Percentiles rank a stretch among this genome's conserved stretches.
These are phyloP conservation scores for Pseudogymnoascus sp. DNA, from an alignment of 2,329 filamentous ascomycete species.

Conservation along the genomic window DNA sequence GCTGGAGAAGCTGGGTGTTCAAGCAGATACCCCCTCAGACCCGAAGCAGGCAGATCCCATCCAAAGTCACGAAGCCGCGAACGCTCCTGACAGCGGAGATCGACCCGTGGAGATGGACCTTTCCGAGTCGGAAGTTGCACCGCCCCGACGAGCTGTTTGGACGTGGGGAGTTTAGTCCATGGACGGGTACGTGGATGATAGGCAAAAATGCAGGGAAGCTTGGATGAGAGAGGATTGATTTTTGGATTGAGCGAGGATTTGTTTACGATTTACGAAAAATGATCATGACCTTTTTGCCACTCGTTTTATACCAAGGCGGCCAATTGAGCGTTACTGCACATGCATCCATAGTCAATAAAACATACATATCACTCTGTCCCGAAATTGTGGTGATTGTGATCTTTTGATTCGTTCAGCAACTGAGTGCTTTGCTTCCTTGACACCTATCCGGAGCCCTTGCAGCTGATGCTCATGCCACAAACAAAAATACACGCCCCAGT, in stretches of 20 bases:
- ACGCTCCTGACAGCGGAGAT: background rate
- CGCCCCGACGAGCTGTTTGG: background rate
- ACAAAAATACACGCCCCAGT: conserved; percentile 15
- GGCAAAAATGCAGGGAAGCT: background rate
- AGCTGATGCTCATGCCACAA: conserved; percentile 8
- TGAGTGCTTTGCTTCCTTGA: conserved; percentile 5
- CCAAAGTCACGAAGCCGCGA: background rate
- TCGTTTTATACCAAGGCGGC: background rate
- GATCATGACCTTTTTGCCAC: background rate
- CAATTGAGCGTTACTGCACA: background rate
- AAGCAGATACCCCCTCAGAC: background rate
- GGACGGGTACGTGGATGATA: background rate
- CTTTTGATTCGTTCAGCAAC: conserved; percentile 4
- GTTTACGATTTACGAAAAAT: background rate
- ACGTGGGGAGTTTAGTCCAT: background rate
- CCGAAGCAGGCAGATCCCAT: background rate
- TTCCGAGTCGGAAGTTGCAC: background rate
- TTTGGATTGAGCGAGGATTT: background rate
- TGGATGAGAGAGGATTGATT: background rate
- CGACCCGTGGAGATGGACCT: background rate
- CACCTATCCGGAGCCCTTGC: conserved; percentile 6
- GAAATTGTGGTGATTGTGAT: background rate
- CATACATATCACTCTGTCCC: background rate
- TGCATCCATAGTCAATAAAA: background rate
- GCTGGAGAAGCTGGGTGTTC: background rate